Base-by-base conservation (phyloP, 2,329 filamentous ascomycete genomes). In the Fusarium incarnatum region DNA sequence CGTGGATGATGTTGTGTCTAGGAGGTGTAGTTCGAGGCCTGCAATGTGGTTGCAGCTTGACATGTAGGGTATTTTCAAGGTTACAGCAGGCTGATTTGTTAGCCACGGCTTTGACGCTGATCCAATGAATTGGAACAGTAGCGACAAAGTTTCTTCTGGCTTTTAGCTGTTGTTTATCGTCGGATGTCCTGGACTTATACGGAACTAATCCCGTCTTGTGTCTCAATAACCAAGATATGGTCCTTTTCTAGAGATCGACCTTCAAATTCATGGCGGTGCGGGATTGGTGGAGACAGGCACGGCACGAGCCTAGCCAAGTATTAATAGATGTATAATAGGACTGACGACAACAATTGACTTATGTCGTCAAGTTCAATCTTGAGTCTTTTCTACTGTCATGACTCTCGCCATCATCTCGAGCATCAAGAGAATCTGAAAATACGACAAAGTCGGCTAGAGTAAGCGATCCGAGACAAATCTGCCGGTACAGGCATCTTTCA, bases 301-400 rank as follows among this genome's bases (percentile, higher is more conserved):
- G 73, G 73, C 70, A 75, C 73, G 73, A 64, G 70, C 73, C 73
- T 75, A 75, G 73, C 54, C 27, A 32, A 30, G 44, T 56, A 49
- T 60, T 20, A 18, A 27, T 53, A 53, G 37, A 28, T 27, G 25
- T 27, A 20, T 22, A n/a, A 25, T 8, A 27, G 8, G 8, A 11
- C 9, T 59, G 54, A 56, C 23, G 34, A 11, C 7, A 37, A 42
- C 53, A 42, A 61, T 40, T n/a, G 8, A 25, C 42, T n/a, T 52
- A 27, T 25, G 22, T 55, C 30, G n/a, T 42, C 18, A 52, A 64
- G 42, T 50, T 20, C n/a, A 32, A 25, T 52, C 37, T 50, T 20
- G 25, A 22, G 23, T 42, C 25, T 22, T 34, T 45, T 15, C 32
- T 16, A n/a, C 23, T 8, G 16, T 30, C 12, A 12, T 34, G 44